phyloP scores from a whole-genome alignment of 1,139 yeast species.

The Kurtzmaniella quercitrusa region DNA sequence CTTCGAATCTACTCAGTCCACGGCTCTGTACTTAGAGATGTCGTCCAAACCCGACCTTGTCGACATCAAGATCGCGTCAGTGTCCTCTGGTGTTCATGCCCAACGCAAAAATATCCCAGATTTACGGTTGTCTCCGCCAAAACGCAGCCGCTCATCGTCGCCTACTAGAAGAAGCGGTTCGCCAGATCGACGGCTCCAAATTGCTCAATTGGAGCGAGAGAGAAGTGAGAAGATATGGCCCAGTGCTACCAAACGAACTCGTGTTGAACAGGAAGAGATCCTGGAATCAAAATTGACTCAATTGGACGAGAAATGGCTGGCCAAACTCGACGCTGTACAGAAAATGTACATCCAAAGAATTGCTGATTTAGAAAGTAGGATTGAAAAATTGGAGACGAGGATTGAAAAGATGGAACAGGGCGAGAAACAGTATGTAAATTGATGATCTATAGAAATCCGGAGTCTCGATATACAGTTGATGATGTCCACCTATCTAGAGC shows the following conservation, averaged over 20 bases:
- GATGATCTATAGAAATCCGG: no score
- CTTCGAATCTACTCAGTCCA: no score
- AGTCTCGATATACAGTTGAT: no score
- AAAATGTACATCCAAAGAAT: neutral
- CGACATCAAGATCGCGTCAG: neutral
- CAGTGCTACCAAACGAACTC: neutral
- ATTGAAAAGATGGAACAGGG: no score
- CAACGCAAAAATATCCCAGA: conserved; percentile 1
- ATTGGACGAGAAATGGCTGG: conserved; percentile 10
- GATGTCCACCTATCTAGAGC: no score
- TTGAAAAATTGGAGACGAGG: neutral
- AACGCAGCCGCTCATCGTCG: conserved; percentile 12
- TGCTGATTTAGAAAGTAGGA: neutral
- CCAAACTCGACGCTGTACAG: conserved; percentile 9
- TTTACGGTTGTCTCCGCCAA: neutral
- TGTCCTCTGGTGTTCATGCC: neutral
- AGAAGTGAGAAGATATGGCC: neutral
- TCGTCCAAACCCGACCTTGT: neutral
- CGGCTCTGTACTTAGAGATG: neutral
- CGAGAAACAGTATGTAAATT: no score
- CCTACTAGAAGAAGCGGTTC: conserved; percentile 36
- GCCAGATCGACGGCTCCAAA: conserved; percentile 29
- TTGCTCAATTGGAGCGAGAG: conserved; percentile 21
- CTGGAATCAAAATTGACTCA: conserved; percentile 12
- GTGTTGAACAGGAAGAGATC: conserved; percentile 11